Evolutionary conservation across 192 early-diverging fungal genomes (phyloP).

Genomic region (Backusella parvicylindrica): DNA sequence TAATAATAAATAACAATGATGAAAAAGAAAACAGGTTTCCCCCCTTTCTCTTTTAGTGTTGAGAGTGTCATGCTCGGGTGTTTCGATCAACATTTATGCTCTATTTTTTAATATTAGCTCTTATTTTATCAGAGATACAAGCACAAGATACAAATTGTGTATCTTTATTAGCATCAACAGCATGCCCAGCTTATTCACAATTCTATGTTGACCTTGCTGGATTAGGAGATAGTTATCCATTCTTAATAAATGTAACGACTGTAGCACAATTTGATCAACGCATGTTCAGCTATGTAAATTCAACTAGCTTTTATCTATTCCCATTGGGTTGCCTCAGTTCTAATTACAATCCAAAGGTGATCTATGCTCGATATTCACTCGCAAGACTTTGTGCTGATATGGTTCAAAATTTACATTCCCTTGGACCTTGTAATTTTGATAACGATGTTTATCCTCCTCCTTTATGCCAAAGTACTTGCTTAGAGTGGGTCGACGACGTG

Average conservation of each 20-base stretch:
- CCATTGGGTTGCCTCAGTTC: constrained; percentile 18
- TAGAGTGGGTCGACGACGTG: constrained; percentile 8
- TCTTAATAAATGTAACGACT: constrained; percentile 13
- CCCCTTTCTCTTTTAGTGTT: neutral
- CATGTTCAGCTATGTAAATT: constrained; percentile 2
- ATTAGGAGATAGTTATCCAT: neutral
- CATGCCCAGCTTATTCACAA: constrained; percentile 22
- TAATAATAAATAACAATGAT: neutral
- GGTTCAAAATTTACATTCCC: constrained; percentile 11
- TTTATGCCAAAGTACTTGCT: constrained; percentile 21
- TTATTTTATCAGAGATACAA: neutral
- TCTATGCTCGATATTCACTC: constrained; percentile 27
- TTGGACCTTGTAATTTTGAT: constrained; percentile 19
- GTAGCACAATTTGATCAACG: constrained; percentile 19
- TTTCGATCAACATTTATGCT: neutral
- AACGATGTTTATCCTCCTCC: constrained; percentile 16
- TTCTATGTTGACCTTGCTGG: constrained; percentile 22
- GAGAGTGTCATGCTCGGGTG: neutral
- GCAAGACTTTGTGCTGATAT: constrained; percentile 16
- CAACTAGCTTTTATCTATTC: constrained; percentile 10
- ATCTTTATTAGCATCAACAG: neutral
- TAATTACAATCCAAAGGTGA: constrained; percentile 12
- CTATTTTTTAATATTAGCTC: neutral
- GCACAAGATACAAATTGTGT: constrained; percentile 5
- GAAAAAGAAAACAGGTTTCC: neutral